Conservation (phyloP, 345 rosid species). For the Salix exigua region DNA sequence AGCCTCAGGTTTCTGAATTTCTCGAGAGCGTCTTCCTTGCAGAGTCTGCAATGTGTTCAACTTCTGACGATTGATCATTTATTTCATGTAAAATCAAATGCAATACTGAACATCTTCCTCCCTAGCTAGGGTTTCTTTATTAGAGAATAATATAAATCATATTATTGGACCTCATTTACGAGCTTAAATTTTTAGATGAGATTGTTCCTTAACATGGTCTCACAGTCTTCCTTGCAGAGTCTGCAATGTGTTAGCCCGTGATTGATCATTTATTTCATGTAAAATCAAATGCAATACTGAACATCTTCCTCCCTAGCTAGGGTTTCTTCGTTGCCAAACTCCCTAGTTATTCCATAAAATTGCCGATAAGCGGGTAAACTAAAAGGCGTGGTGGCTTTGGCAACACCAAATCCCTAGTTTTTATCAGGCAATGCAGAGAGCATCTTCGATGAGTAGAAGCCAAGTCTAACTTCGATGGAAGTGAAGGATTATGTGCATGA, state of each 20-base stretch:
- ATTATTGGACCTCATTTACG: too few species aligned
- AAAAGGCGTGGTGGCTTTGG: too few species aligned
- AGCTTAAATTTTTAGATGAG: too few species aligned
- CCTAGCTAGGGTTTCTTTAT: neutral
- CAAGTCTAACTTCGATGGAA: conserved; percentile 17
- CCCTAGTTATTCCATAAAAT: neutral
- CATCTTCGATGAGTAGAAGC: neutral
- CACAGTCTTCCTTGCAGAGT: neutral
- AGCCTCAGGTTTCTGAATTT: too few species aligned
- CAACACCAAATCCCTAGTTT: too few species aligned
- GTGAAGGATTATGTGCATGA: conserved; percentile 28
- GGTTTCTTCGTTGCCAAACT: neutral
- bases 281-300: too few species aligned
- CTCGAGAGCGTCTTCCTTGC: neutral
- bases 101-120: neutral
- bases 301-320: neutral
- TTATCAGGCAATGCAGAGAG: conserved; percentile 4
- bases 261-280: too few species aligned
- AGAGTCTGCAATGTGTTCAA: neutral
- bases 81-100: too few species aligned
- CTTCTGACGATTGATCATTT: too few species aligned
- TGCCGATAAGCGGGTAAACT: too few species aligned
- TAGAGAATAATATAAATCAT: too few species aligned
- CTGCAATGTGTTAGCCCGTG: neutral
- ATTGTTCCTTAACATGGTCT: too few species aligned